These are phyloP conservation scores for Ramalina peruviana DNA, from an alignment of 495 filamentous ascomycete genomes.

Conservation along the genomic window DNA sequence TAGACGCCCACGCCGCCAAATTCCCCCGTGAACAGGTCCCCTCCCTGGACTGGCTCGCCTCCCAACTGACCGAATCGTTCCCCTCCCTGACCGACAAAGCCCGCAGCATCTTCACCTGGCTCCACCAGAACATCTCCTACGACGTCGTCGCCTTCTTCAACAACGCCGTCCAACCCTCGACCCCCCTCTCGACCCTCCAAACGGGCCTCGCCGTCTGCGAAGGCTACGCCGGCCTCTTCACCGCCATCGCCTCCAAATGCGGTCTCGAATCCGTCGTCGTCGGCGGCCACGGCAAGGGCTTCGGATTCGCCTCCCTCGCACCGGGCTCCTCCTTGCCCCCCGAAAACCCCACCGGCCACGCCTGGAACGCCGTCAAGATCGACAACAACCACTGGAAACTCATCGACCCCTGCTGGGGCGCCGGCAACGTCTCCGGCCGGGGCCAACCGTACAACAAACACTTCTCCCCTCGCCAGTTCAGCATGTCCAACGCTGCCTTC, in stretches of 20 bases:
- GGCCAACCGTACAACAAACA: constrained; percentile 43
- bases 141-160: constrained; percentile 66
- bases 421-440: constrained; percentile 43
- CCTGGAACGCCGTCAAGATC: constrained; percentile 87
- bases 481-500: constrained; percentile 69
- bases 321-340: constrained; percentile 45
- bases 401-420: constrained; percentile 86
- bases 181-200: constrained; percentile 50
- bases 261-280: constrained; percentile 61
- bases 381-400: constrained; percentile 84
- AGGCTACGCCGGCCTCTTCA: constrained; percentile 79
- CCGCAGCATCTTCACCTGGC: constrained; percentile 83
- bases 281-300: constrained; percentile 78
- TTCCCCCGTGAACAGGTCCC: constrained; percentile 44
- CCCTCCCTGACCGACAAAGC: constrained; percentile 76
- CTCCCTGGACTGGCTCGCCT: constrained; percentile 53
- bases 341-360: constrained; percentile 45
- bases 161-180: constrained; percentile 48
- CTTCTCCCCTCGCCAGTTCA: constrained; percentile 63
- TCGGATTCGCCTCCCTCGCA: constrained; percentile 42
- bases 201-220: constrained; percentile 77
- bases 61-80: constrained; percentile 66
- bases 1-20: constrained; percentile 64
- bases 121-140: constrained; percentile 86
- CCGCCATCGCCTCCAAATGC: constrained; percentile 53